Evolutionary conservation across 768 basidiomycete genomes (phyloP).

Genomic region (Calocybe indica): DNA sequence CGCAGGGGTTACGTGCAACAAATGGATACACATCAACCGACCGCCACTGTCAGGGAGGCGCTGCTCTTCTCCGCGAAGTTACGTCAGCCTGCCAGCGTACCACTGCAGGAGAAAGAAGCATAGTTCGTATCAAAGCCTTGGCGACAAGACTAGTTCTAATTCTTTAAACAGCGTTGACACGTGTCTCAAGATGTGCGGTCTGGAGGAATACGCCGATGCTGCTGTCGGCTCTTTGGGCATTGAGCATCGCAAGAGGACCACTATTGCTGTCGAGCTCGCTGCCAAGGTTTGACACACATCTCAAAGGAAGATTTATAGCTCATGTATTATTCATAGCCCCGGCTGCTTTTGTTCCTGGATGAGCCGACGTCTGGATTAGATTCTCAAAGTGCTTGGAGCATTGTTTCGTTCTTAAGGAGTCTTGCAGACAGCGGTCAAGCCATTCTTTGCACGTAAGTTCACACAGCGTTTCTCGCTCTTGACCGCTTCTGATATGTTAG

Average conservation of each 20-base stretch:
- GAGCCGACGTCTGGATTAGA: slow-evolving; percentile 88
- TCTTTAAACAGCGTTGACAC: slow-evolving; percentile 21
- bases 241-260: slow-evolving; percentile 49
- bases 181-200: slow-evolving; percentile 54
- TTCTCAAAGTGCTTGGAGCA: slow-evolving; percentile 84
- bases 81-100: slow-evolving; percentile 61
- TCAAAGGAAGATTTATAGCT: slow-evolving; percentile 30
- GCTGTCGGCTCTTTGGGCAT: slow-evolving; percentile 51
- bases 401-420: slow-evolving; percentile 66
- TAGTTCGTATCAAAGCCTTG: slow-evolving; percentile 42
- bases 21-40: slow-evolving; percentile 71
- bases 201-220: slow-evolving; percentile 55
- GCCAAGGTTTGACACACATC: slow-evolving; percentile 18
- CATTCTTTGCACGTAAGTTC: slow-evolving; percentile 75
- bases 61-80: slow-evolving; percentile 74
- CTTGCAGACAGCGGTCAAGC: slow-evolving; percentile 81
- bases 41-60: slow-evolving; percentile 76
- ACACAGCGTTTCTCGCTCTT: neutral
- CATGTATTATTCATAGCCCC: slow-evolving; percentile 39
- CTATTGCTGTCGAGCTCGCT: slow-evolving; percentile 57
- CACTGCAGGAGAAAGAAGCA: slow-evolving; percentile 62
- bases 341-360: slow-evolving; percentile 78
- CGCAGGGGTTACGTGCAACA: slow-evolving; percentile 75
- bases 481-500: neutral
- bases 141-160: neutral